Conservation (phyloP, 495 filamentous ascomycete species). For the Lophium mytilinum region DNA sequence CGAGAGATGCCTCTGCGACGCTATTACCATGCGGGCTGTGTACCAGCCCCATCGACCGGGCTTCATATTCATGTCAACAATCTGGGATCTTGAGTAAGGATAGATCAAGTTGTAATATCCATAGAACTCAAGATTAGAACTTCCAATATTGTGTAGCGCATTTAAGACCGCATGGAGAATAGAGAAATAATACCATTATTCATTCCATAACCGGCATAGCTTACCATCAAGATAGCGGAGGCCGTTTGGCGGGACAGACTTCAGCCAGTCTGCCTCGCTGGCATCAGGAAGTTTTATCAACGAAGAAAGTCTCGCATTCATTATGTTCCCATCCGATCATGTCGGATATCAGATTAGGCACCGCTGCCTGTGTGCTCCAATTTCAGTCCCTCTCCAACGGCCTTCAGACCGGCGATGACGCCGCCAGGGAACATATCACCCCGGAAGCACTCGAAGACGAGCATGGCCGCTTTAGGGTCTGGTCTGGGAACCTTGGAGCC, state of each 20-base stretch:
- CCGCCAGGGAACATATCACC: slow-evolving; percentile 1
- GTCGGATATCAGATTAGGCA: slow-evolving; percentile 16
- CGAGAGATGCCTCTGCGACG: too few relatives aligned
- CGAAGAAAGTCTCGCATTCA: not conserved
- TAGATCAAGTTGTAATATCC: too few relatives aligned
- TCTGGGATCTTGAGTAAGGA: too few relatives aligned
- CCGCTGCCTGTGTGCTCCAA: slow-evolving; percentile 11
- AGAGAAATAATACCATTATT: too few relatives aligned
- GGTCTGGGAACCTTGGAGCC: slow-evolving; percentile 23
- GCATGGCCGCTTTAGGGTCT: slow-evolving; percentile 22
- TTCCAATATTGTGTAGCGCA: too few relatives aligned
- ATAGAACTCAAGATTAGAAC: too few relatives aligned
- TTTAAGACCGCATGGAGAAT: too few relatives aligned
- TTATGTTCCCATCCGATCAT: slow-evolving; percentile 6
- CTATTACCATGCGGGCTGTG: too few relatives aligned
- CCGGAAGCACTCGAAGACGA: slow-evolving; percentile 17
- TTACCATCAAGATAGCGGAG: not conserved
- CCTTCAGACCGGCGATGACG: not conserved
- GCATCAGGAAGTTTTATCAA: slow-evolving; percentile 2
- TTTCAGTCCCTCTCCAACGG: slow-evolving; percentile 11
- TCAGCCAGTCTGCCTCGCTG: too few relatives aligned
- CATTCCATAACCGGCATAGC: too few relatives aligned
- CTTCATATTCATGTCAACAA: too few relatives aligned
- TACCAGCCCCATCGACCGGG: too few relatives aligned
- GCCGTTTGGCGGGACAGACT: not conserved